Percentiles rank a stretch among this genome's conserved stretches.
phyloP scores from a whole-genome alignment of 106 monocot genomes.

The Dendrobium chrysotoxum region DNA sequence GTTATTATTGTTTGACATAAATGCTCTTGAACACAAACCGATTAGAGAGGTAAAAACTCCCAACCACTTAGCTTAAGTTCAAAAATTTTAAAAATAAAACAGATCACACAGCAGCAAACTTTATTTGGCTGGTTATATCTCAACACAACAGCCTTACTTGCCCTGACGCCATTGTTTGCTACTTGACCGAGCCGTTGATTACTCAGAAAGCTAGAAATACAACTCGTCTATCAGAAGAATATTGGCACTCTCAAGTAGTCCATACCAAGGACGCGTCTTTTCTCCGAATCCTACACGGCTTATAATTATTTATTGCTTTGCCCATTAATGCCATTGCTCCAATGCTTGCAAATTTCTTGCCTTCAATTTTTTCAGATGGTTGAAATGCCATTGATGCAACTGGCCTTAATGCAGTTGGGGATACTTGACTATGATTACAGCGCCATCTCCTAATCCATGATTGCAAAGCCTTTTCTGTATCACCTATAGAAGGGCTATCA shows the following conservation, averaged over 20 bases:
- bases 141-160: too few species aligned
- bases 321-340: conserved; percentile 2
- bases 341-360: background rate
- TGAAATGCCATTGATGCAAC: background rate
- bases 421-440: background rate
- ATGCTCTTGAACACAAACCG: too few species aligned
- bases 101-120: too few species aligned
- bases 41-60: too few species aligned
- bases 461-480: background rate
- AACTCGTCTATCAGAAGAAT: background rate
- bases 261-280: background rate
- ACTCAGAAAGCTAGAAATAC: background rate
- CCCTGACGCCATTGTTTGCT: too few species aligned
- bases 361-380: background rate
- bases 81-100: too few species aligned
- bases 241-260: background rate
- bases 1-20: too few species aligned
- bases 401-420: too few species aligned
- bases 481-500: background rate
- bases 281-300: background rate
- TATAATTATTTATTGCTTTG: background rate
- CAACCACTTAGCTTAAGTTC: too few species aligned
- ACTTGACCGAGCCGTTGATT: too few species aligned
- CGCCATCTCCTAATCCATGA: background rate
- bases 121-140: too few species aligned